These are phyloP conservation scores for Rhytidhysteron rufulum DNA, from an alignment of 2,329 filamentous ascomycete genomes.

Conservation along the genomic window DNA sequence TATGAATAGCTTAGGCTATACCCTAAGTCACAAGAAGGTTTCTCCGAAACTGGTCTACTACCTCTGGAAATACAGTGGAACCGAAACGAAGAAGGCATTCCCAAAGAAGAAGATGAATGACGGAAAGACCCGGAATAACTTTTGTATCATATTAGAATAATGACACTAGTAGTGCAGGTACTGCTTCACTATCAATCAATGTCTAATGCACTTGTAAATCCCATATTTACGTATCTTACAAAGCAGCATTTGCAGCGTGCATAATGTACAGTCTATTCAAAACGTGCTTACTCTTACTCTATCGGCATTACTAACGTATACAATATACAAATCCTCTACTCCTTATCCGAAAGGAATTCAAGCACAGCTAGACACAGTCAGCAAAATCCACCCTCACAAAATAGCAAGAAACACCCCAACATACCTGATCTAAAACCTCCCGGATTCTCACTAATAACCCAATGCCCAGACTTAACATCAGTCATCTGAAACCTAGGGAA, in stretches of 20 bases:
- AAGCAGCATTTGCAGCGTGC: too few relatives aligned
- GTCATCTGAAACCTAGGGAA: constrained; percentile 73
- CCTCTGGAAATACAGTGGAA: constrained; percentile 63
- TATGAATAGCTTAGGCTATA: constrained; percentile 74
- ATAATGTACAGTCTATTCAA: too few relatives aligned
- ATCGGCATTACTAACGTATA: too few relatives aligned
- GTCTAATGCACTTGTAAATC: too few relatives aligned
- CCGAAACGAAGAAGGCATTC: constrained; percentile 40
- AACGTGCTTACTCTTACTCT: too few relatives aligned
- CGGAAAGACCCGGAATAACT: constrained; percentile 81
- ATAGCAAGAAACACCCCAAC: constrained; percentile 17
- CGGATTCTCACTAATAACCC: constrained; percentile 86
- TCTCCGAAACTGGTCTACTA: constrained; percentile 86
- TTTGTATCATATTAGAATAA: constrained; percentile 66
- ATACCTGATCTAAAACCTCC: constrained; percentile 71
- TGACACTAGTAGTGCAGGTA: too few relatives aligned
- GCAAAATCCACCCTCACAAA: neutral
- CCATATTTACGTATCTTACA: too few relatives aligned
- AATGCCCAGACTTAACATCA: constrained; percentile 78
- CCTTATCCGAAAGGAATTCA: constrained; percentile 58
- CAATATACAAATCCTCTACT: too few relatives aligned
- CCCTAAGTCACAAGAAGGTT: constrained; percentile 61
- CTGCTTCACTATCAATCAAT: too few relatives aligned
- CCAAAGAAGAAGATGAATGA: constrained; percentile 74
- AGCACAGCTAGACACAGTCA: constrained; percentile 52